Base-by-base conservation (phyloP, 2,329 filamentous ascomycete genomes). In the Apiospora kogelbergensis region DNA sequence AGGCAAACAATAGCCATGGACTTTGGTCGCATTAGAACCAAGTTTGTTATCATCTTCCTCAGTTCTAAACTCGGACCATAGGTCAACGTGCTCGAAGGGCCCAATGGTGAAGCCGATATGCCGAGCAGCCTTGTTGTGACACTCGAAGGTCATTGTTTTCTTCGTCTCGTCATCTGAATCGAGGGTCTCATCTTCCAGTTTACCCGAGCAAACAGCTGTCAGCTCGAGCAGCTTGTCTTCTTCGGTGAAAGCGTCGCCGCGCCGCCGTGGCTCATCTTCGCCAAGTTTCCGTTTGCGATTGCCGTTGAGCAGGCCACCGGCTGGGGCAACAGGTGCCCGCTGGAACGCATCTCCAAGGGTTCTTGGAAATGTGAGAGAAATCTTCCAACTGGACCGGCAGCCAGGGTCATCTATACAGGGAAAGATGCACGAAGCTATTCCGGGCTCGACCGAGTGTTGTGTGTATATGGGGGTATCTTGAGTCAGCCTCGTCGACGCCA, bases 41-140 rank as follows among this genome's bases (percentile, higher is more conserved):
- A 99, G 88, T 78, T 95, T 94, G 74, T 97, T 94, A 76, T 98
- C 95, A 73, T 97, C 93, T 73, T 97, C 94, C 71, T 94, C 93
- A 63, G 95, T 93, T 66, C 97, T 90, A 75, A 93, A 97, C 74
- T 95, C 93, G 2, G 93, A 92, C 71, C 85, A 89, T 6, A 99
- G 84, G 76, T 98, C 93, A 67, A 98, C 91, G 73, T 95, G 92
- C 79, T 98, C 94, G 78, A 99, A 99, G 0, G 97, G 96, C 0
- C 97, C 96, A 68, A 98, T 89, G 2, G 94, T 93, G 79, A 99
- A 97, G 5, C 95, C 95, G 72, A 99, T 90, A 78, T 98, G 95
- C 71, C 95, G 92, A 1, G 95, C 91, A 1, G 94, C 90, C 10
- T 96, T 89, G 66, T 92, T 89, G 71, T 90, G 90, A 65, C 93